phyloP scores from a whole-genome alignment of 352 stramenopile species.

The Pythium dissotocum region DNA sequence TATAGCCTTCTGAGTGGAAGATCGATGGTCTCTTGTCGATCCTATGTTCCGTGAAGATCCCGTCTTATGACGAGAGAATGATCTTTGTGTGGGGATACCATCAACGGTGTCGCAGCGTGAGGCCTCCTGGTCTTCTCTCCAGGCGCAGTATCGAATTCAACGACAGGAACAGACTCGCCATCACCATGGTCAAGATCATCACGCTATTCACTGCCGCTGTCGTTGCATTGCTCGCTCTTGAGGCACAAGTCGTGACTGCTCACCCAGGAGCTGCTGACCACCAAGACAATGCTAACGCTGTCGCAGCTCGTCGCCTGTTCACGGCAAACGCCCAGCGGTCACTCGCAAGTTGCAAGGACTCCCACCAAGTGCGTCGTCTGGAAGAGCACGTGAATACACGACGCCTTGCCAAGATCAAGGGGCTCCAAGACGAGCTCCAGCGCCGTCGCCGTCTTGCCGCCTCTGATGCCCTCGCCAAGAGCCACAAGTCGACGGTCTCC shows the following conservation, averaged over 20 bases:
- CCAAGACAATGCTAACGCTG: background rate
- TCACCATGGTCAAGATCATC: background rate
- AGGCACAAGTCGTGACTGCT: background rate
- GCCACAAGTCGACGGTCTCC: conserved; percentile 9
- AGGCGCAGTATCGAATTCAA: background rate
- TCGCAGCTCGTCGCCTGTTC: background rate
- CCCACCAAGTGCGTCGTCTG: background rate
- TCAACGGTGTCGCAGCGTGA: too few species aligned
- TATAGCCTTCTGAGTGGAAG: background rate
- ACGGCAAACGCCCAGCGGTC: background rate
- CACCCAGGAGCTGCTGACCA: background rate
- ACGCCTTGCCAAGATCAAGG: conserved; percentile 7
- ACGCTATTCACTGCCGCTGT: background rate
- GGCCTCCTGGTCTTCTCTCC: background rate
- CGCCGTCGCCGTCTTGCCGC: background rate
- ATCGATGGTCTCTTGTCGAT: background rate
- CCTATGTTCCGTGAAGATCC: background rate
- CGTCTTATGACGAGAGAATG: background rate
- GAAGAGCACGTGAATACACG: background rate
- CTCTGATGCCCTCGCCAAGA: background rate
- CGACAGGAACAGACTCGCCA: background rate
- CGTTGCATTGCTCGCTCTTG: background rate
- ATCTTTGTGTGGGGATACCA: background rate
- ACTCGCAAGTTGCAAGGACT: background rate
- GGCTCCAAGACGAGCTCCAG: background rate